Evolutionary conservation across 371 early-diverging fungal species (phyloP), one percentile per base, ranked within the genome.

Genomic region (Fennellomyces sp.): DNA sequence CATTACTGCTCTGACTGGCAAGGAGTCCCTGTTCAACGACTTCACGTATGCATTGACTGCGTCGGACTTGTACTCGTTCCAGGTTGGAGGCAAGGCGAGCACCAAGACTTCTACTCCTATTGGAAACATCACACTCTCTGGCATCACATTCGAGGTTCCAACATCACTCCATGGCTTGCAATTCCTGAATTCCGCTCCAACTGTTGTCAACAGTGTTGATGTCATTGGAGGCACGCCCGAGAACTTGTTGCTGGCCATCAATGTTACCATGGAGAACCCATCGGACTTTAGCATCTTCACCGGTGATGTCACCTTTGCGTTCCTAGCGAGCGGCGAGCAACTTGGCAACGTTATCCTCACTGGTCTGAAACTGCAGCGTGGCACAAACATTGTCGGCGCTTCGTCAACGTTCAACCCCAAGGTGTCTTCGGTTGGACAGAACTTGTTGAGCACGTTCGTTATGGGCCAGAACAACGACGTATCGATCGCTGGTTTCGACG

Each of bases 181-280:
- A 62, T 84, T 82, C 50, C 61, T 88, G 48, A 79, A 80, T 70
- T 71, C 75, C 28, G 63, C 80, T 3, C 82, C 85, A 17, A 74
- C 83, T 2, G 62, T 69, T 7, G 76, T 85, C 52, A 75, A 81
- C 61, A 64, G 71, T 48, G 56, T 88, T 56, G 80, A 81, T 47
- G 83, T 88, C 38, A 73, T 68, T n/a, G 86, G 83, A 49, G 88
- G 88, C 38, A 60, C 73, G 2, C 26, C 71, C 23, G 63, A 72
- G 0, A 64, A 72, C 45, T 69, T 88, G 36, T 63, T 74, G 31
- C 68, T 88, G 51, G 66, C 76, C 26, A 77, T 86, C 49, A 69
- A 71, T 55, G 71, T 78, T 42, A 69, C 82, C 53, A 78, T 88
- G 76, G 55, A 39, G 57, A 88, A 86, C 61, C 88, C 86, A 17